These are phyloP conservation scores for Diaporthe vaccinii DNA, from an alignment of 2,329 filamentous ascomycete species.

Conservation along the genomic window DNA sequence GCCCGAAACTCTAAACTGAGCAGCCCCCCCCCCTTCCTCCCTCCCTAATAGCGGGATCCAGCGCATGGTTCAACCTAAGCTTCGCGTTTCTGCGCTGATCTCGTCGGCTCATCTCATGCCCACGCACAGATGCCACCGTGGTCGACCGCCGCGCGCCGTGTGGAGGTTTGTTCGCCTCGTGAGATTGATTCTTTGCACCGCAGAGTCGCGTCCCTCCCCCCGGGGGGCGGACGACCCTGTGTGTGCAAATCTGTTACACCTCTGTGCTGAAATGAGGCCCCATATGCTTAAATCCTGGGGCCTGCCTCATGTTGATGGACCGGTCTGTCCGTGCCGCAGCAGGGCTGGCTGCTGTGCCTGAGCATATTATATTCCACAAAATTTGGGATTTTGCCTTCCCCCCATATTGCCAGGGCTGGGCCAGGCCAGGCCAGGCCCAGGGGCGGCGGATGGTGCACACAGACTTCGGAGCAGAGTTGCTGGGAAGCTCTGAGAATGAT, in stretches of 20 bases:
- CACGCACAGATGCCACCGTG: slow-evolving; percentile 20
- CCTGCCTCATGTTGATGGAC: slow-evolving; percentile 21
- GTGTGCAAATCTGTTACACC: slow-evolving; percentile 10
- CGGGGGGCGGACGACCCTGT: neutral
- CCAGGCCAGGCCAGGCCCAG: neutral
- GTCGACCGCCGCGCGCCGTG: slow-evolving; percentile 19
- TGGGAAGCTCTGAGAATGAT: neutral
- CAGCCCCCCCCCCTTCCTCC: neutral
- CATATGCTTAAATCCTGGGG: slow-evolving; percentile 10
- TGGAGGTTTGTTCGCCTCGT: slow-evolving; percentile 13
- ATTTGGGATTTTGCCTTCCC: neutral
- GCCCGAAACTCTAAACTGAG: slow-evolving; percentile 2
- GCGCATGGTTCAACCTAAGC: slow-evolving; percentile 19
- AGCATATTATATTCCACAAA: neutral
- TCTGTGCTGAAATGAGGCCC: slow-evolving; percentile 21
- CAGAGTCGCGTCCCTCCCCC: neutral
- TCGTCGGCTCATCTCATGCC: slow-evolving; percentile 15
- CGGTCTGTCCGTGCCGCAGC: slow-evolving; percentile 1
- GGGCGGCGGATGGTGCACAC: neutral
- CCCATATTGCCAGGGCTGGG: neutral
- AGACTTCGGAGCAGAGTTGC: slow-evolving; percentile 14
- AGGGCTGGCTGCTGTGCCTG: slow-evolving; percentile 6
- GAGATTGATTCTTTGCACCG: neutral
- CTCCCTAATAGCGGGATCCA: neutral
- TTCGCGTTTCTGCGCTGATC: slow-evolving; percentile 21